Base-by-base conservation (phyloP, 129 eudicot genomes). In the Calendula officinalis region DNA sequence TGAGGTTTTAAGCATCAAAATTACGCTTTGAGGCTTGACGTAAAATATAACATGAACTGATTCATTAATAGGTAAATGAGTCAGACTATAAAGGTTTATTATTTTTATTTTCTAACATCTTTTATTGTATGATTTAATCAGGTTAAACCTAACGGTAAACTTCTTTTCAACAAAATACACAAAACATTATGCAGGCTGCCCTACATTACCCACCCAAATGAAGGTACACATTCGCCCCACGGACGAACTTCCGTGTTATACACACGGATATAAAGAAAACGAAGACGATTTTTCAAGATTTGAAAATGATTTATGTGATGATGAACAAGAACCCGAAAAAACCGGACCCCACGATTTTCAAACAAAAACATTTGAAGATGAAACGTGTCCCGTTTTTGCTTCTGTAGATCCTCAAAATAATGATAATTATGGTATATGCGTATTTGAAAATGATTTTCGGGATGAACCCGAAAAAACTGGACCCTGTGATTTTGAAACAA, bases 161-260 rank as follows among this genome's bases (percentile, higher is more conserved):
- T 81, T 86, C 48, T 86, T 90, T 78, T 90, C 97, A 11, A 90
- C 97, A 12, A 84, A 81, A 68, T 86, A 90, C 82, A 80, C 78
- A 74, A 80, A 52, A 35, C 85, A 82, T 43, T 73, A 75, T 35
- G 85, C 90, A 9, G 87, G 90, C 37, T 92, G 96, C 48, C 98
- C 96, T 7, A 66, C 60, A 17, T 70, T 88, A 61, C 96, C 98
- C 35, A 52, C 30, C 67, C 96, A 88, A 37, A 92, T 88, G 95
- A 68, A 68, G 80, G 81, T 84, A 57, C 80, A 83, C 40, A 51
- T 85, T 40, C 67, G 87, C 68, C 69, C 96, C 53, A 83, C 88
- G 85, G 95, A 92, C 60, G 91, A 92, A 43, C 86, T 92, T 64
- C 95, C 95, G 5, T 88, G 91, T 72, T 82, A 92, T 58, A 74